Percentiles rank a stretch among this genome's conserved stretches.
Evolutionary conservation across 148 eudicot species (phyloP).

Genomic region (Arbutus unedo): DNA sequence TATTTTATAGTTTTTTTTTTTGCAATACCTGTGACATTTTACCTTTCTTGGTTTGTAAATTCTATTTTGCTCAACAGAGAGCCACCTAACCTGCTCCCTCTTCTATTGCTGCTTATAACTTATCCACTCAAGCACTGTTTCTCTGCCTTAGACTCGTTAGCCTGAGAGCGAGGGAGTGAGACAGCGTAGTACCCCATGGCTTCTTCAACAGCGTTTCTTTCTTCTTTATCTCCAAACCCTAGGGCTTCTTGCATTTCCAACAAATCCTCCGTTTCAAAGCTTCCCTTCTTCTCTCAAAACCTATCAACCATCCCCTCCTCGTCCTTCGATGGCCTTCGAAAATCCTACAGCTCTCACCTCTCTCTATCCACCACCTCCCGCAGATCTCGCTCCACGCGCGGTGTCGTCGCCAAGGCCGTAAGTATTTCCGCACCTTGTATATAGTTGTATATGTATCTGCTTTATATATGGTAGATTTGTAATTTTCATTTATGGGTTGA

Average conservation of each 20-base stretch:
- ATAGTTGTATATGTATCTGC: neutral
- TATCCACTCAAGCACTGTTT: neutral
- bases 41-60: too few relatives aligned
- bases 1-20: too few relatives aligned
- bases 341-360: conserved; percentile 23
- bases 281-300: conserved; percentile 25
- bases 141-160: neutral
- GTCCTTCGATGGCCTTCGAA: conserved; percentile 40
- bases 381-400: conserved; percentile 30
- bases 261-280: conserved; percentile 18
- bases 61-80: too few relatives aligned
- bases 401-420: conserved; percentile 57
- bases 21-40: too few relatives aligned
- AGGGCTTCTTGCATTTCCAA: conserved; percentile 26
- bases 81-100: too few relatives aligned
- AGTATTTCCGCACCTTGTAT: conserved; percentile 8
- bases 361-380: conserved; percentile 40
- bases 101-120: neutral
- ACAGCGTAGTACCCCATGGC: conserved; percentile 25
- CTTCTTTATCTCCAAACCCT: conserved; percentile 37
- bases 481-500: neutral
- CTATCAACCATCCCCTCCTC: conserved; percentile 24
- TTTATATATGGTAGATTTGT: neutral
- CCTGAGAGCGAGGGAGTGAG: neutral
- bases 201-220: conserved; percentile 37